phyloP scores from a whole-genome alignment of 352 stramenopile genomes.

The Stramenopiles sp. region DNA sequence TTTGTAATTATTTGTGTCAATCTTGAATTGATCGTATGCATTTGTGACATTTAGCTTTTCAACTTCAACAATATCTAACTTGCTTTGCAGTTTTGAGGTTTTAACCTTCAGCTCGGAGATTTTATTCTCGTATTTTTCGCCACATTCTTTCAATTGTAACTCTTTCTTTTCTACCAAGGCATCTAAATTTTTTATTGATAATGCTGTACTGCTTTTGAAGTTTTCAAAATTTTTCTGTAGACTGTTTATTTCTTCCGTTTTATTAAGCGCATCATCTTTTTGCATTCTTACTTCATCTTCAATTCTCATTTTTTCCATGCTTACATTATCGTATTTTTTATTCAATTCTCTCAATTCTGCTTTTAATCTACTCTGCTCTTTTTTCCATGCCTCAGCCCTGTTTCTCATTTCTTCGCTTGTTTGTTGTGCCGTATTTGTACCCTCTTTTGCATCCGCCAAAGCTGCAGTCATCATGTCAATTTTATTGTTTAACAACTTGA shows the following conservation, averaged over 20 bases:
- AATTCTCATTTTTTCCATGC: not conserved
- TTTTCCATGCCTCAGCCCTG: not conserved
- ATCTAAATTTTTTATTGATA: not conserved
- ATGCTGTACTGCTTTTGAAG: not conserved
- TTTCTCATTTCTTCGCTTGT: not conserved
- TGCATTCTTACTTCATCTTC: not conserved
- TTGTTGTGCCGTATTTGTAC: not conserved
- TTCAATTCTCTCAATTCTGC: not conserved
- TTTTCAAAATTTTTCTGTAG: not conserved
- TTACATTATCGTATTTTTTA: not conserved
- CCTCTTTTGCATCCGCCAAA: not conserved
- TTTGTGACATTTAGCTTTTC: not conserved
- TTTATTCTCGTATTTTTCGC: not conserved
- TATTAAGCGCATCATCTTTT: not conserved
- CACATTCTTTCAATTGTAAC: not conserved
- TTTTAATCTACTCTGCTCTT: not conserved
- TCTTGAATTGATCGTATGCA: too few relatives aligned
- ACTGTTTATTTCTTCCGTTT: not conserved
- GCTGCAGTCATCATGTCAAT: not conserved
- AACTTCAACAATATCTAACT: not conserved
- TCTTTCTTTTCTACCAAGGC: not conserved
- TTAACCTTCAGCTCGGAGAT: not conserved
- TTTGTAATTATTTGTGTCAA: not conserved
- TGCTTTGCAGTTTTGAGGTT: not conserved
- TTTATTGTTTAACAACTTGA: not conserved